Evolutionary conservation across 805 yeast species (phyloP).

Genomic region (Schizosaccharomyces lindneri): DNA sequence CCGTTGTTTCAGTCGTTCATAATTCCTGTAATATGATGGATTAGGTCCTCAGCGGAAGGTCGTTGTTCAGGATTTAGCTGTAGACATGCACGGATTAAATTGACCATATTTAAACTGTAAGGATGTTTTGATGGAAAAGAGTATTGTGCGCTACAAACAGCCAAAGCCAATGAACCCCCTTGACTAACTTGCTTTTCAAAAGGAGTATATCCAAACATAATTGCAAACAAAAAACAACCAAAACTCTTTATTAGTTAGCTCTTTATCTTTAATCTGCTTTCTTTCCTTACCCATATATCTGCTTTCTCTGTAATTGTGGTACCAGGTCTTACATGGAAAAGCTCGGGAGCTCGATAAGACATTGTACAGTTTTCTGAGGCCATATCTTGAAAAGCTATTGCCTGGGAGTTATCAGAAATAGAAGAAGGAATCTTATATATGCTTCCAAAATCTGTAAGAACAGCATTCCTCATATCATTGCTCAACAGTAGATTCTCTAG

Average conservation of each 20-base stretch:
- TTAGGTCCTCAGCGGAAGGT: constrained; percentile 19
- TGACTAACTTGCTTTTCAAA: constrained; percentile 25
- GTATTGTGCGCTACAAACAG: constrained; percentile 45
- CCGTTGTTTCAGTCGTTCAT: too few relatives aligned
- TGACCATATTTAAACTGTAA: constrained; percentile 32
- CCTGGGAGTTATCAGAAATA: constrained; percentile 38
- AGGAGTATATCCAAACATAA: constrained; percentile 62
- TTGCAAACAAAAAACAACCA: constrained; percentile 60
- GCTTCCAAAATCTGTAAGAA: constrained; percentile 66
- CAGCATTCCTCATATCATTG: constrained; percentile 20
- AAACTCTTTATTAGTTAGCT: constrained; percentile 24
- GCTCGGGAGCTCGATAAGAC: constrained; percentile 77
- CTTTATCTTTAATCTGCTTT: background rate
- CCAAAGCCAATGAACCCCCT: constrained; percentile 62
- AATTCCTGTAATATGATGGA: background rate
- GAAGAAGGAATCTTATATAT: constrained; percentile 35
- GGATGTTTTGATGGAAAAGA: constrained; percentile 26
- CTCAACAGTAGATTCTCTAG: background rate
- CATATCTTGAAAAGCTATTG: constrained; percentile 50
- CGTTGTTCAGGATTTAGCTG: constrained; percentile 34
- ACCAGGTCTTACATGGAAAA: constrained; percentile 50
- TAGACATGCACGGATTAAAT: constrained; percentile 35
- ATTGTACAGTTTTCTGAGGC: constrained; percentile 69
- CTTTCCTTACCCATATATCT: constrained; percentile 35
- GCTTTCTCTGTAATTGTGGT: constrained; percentile 42